Conservation (phyloP, 2,329 filamentous ascomycete species). For the Alternaria infectoria region DNA sequence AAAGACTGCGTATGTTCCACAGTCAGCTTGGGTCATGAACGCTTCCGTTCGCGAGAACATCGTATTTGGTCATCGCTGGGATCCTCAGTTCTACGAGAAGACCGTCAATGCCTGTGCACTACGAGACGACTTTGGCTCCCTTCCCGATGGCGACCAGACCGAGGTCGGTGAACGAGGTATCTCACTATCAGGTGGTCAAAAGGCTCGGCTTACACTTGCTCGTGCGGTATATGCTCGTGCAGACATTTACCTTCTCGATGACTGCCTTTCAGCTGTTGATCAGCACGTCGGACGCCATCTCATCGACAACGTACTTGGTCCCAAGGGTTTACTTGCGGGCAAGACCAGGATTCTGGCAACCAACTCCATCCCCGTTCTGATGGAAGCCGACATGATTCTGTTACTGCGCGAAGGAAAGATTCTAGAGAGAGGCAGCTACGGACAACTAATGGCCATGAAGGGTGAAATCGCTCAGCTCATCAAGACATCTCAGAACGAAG, state of each 20-base stretch:
- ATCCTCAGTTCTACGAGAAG: constrained; percentile 91
- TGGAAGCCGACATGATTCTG: constrained; percentile 87
- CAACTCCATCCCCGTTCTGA: constrained; percentile 90
- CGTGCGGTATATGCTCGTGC: constrained; percentile 94
- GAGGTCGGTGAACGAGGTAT: constrained; percentile 97
- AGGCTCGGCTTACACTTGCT: constrained; percentile 88
- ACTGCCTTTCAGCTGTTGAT: constrained; percentile 95
- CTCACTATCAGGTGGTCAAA: constrained; percentile 93
- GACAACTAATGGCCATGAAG: constrained; percentile 91
- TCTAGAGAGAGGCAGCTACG: constrained; percentile 86
- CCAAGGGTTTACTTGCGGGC: constrained; percentile 77
- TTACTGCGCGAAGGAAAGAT: constrained; percentile 84
- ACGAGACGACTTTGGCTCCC: constrained; percentile 84
- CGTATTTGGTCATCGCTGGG: constrained; percentile 92
- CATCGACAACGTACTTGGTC: constrained; percentile 90
- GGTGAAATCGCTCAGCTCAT: constrained; percentile 86
- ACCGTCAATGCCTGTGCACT: constrained; percentile 92
- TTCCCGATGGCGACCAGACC: constrained; percentile 95
- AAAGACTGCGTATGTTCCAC: constrained; percentile 86
- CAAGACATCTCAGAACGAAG: constrained; percentile 70
- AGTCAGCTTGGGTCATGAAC: constrained; percentile 96
- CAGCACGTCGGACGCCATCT: constrained; percentile 95
- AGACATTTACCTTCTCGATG: constrained; percentile 95
- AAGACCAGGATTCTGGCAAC: constrained; percentile 95
- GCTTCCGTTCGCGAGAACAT: constrained; percentile 97